Percentiles rank a stretch among this genome's conserved stretches.
Conservation (phyloP, 1,284 basidiomycete genomes). For the Leccinum colubrinum region DNA sequence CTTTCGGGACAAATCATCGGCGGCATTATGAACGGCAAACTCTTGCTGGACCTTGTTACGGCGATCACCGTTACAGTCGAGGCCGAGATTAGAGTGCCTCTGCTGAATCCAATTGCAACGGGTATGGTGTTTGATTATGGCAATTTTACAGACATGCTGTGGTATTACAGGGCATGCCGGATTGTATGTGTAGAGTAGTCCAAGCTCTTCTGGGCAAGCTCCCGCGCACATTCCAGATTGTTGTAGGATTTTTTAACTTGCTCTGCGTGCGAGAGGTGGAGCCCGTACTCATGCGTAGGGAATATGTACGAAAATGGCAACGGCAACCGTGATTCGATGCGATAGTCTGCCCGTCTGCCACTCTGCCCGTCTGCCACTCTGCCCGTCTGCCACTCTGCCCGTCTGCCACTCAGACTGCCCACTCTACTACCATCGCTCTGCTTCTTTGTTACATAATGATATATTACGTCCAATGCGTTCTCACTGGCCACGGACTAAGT, state of each 20-base stretch:
- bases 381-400: too few relatives aligned
- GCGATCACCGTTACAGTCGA: constrained; percentile 9
- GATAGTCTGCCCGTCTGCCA: neutral
- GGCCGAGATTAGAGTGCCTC: constrained; percentile 11
- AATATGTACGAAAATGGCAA: neutral
- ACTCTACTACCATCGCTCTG: too few relatives aligned
- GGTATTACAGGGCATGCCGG: neutral
- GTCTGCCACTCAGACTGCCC: too few relatives aligned
- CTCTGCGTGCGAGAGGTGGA: neutral
- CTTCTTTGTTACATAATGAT: too few relatives aligned
- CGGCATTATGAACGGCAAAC: constrained; percentile 13
- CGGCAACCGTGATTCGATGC: neutral
- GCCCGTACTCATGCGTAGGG: neutral
- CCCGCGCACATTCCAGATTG: neutral
- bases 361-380: too few relatives aligned
- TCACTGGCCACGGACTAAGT: too few relatives aligned
- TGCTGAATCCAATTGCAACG: constrained; percentile 12
- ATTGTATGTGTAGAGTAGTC: neutral
- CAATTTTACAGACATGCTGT: neutral
- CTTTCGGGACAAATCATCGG: neutral
- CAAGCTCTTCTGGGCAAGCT: neutral
- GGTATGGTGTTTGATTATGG: neutral
- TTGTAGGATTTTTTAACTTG: neutral
- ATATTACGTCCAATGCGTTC: too few relatives aligned
- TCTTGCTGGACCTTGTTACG: constrained; percentile 3